phyloP scores from a whole-genome alignment of 2,329 filamentous ascomycete species.

The Fusarium sp. region DNA sequence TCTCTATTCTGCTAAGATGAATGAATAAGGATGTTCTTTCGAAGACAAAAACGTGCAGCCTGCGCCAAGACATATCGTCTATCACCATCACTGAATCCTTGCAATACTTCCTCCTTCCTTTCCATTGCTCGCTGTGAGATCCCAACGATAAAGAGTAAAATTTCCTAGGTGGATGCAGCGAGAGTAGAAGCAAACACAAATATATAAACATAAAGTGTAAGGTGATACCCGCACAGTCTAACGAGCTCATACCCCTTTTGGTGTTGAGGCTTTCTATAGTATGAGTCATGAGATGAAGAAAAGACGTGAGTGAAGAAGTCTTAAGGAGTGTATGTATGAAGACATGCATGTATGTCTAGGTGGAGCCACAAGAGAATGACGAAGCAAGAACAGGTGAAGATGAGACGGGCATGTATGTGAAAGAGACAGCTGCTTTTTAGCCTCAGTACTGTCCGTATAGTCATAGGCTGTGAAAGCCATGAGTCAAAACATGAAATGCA shows the following conservation, averaged over 20 bases:
- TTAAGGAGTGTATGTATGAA: neutral
- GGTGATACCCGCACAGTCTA: neutral
- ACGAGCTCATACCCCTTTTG: slow-evolving; percentile 6
- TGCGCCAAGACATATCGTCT: slow-evolving; percentile 14
- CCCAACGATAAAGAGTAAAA: neutral
- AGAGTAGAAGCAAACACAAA: slow-evolving; percentile 2
- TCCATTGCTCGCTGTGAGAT: neutral
- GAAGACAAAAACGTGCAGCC: slow-evolving; percentile 4
- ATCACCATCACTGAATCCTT: slow-evolving; percentile 5
- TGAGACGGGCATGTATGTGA: neutral
- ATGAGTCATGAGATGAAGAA: slow-evolving; percentile 17
- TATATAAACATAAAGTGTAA: neutral
- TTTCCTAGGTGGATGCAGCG: slow-evolving; percentile 9
- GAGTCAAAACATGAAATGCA: neutral
- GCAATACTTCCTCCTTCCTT: neutral
- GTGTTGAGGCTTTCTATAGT: slow-evolving; percentile 16
- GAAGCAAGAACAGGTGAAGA: slow-evolving; percentile 2
- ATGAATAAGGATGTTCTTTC: neutral
- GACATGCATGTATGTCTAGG: slow-evolving; percentile 5
- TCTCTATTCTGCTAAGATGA: slow-evolving; percentile 2
- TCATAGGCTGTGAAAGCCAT: neutral
- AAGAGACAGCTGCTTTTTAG: slow-evolving; percentile 7
- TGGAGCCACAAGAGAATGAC: neutral
- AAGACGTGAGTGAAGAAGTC: neutral
- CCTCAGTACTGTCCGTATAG: neutral